Percentiles rank a stretch among this genome's conserved stretches.
Evolutionary conservation across 1,139 yeast genomes (phyloP).

Genomic region (Torulaspora pretoriensis): DNA sequence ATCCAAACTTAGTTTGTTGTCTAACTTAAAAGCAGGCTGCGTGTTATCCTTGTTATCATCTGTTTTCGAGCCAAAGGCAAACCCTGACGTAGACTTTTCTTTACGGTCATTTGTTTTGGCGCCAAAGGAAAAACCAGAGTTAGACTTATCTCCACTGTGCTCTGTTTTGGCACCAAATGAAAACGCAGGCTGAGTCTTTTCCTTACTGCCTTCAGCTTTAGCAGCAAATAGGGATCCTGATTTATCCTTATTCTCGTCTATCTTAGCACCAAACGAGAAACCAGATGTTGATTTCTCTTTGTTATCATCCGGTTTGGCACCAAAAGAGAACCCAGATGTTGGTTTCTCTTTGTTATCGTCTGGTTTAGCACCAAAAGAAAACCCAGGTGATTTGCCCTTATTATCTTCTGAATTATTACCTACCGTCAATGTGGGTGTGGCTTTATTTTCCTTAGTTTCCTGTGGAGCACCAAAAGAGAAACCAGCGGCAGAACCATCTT

Average conservation of each 20-base stretch:
- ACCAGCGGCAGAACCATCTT: neutral
- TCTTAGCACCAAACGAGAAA: constrained; percentile 26
- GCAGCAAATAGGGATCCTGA: constrained; percentile 24
- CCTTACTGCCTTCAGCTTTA: constrained; percentile 14
- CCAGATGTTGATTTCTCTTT: constrained; percentile 18
- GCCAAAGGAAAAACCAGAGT: neutral
- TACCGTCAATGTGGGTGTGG: neutral
- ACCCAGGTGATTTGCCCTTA: neutral
- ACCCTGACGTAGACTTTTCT: constrained; percentile 5
- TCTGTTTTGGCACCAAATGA: constrained; percentile 1
- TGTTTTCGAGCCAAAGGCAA: constrained; percentile 10
- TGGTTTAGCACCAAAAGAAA: constrained; percentile 1
- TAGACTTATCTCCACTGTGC: neutral
- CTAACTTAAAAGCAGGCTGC: constrained; percentile 18
- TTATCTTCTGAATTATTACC: constrained; percentile 14
- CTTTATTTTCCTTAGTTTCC: constrained; percentile 5
- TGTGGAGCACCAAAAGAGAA: constrained; percentile 15
- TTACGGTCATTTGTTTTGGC: neutral
- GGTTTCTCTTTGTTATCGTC: constrained; percentile 13
- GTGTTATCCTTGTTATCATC: neutral
- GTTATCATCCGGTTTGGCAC: neutral
- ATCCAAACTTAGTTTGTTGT: constrained; percentile 14
- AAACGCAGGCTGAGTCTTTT: neutral
- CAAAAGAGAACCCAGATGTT: neutral
- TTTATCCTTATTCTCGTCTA: constrained; percentile 16